Evolutionary conservation across 2,329 filamentous ascomycete species (phyloP).

Genomic region (Bipolaris zeicola): DNA sequence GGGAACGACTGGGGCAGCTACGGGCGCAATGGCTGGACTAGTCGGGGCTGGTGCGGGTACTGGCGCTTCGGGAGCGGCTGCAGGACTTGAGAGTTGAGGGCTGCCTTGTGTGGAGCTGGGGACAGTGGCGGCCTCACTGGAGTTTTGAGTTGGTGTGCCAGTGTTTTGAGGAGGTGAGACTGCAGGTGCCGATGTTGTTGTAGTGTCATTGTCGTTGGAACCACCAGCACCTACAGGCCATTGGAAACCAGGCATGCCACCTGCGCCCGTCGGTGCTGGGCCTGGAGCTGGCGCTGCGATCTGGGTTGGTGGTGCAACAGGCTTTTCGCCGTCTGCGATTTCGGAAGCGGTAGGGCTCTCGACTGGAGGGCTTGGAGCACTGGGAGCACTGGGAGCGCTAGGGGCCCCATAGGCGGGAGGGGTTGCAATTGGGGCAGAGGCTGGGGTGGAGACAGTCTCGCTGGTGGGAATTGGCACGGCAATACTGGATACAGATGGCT

Average conservation of each 20-base stretch:
- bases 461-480: slow-evolving; percentile 17
- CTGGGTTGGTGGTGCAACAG: slow-evolving; percentile 13
- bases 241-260: slow-evolving; percentile 29
- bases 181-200: slow-evolving; percentile 9
- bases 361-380: neutral
- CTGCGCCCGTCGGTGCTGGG: slow-evolving; percentile 10
- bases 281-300: slow-evolving; percentile 14
- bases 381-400: neutral
- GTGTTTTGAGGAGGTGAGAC: slow-evolving; percentile 8
- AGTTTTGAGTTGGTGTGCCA: slow-evolving; percentile 2
- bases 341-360: slow-evolving; percentile 4
- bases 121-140: slow-evolving; percentile 5
- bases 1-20: slow-evolving; percentile 8
- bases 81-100: slow-evolving; percentile 9
- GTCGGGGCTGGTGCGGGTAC: slow-evolving; percentile 11
- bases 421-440: slow-evolving; percentile 6
- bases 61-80: slow-evolving; percentile 4
- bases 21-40: neutral
- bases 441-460: slow-evolving; percentile 7
- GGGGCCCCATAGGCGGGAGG: slow-evolving; percentile 3
- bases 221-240: slow-evolving; percentile 21
- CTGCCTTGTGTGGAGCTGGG: slow-evolving; percentile 13
- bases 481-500: slow-evolving; percentile 8
- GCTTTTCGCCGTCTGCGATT: neutral
- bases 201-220: slow-evolving; percentile 3